These are phyloP conservation scores for Pilobolus umbonatus DNA, from an alignment of 192 early-diverging fungal species.

Conservation along the genomic window DNA sequence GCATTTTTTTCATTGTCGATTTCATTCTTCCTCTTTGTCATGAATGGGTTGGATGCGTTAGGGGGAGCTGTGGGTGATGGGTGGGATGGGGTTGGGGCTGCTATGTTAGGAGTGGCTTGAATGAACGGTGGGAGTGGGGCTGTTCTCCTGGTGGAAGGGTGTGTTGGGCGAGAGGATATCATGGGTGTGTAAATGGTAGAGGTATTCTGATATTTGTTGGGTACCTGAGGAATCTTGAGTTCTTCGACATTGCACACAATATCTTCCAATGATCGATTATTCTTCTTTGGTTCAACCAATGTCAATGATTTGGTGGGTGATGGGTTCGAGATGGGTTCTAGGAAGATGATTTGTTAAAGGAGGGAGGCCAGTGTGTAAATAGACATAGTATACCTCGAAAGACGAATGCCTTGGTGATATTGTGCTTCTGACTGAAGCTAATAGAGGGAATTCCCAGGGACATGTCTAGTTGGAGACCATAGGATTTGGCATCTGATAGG, in stretches of 20 bases:
- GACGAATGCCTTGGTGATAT: constrained; percentile 3
- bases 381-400: constrained; percentile 8
- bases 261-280: background rate
- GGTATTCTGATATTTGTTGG: background rate
- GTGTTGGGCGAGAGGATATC: background rate
- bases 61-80: background rate
- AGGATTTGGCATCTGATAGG: constrained; percentile 30
- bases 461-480: constrained; percentile 24
- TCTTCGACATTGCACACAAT: constrained; percentile 13
- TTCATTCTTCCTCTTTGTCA: too few relatives aligned
- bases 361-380: background rate
- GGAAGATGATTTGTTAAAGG: background rate
- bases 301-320: constrained; percentile 2
- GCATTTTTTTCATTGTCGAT: too few relatives aligned
- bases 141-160: background rate
- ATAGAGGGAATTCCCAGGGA: constrained; percentile 18
- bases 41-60: too few relatives aligned
- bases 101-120: background rate
- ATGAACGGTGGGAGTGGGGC: background rate
- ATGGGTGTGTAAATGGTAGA: background rate
- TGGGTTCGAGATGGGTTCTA: constrained; percentile 29
- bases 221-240: background rate
- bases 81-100: background rate
- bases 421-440: constrained; percentile 26
- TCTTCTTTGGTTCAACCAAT: constrained; percentile 27